Evolutionary conservation across 306 rosid genomes (phyloP).

Genomic region (Comarum palustre): DNA sequence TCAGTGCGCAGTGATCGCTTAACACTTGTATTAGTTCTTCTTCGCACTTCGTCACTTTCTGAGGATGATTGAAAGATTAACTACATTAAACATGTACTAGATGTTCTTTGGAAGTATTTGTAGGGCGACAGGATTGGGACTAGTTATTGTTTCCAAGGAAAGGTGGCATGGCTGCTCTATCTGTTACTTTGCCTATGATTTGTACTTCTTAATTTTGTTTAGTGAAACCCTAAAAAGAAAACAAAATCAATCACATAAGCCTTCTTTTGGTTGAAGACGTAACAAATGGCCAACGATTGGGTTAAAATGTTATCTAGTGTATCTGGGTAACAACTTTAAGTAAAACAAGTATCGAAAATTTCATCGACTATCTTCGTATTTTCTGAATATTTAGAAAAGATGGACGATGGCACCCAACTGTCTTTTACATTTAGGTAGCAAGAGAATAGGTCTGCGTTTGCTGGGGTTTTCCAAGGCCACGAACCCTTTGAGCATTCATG

Average conservation of each 20-base stretch:
- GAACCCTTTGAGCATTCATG: too few relatives aligned
- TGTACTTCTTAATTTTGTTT: not conserved
- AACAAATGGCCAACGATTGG: not conserved
- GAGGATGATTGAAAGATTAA: constrained; percentile 6
- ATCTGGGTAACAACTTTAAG: too few relatives aligned
- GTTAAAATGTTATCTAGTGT: too few relatives aligned
- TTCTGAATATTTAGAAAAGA: too few relatives aligned
- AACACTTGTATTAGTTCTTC: not conserved
- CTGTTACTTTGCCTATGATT: not conserved
- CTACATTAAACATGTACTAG: constrained; percentile 1
- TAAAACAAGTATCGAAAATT: too few relatives aligned
- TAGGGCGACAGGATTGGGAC: constrained; percentile 21
- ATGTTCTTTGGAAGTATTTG: constrained; percentile 16
- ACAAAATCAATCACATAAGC: not conserved
- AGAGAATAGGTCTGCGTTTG: too few relatives aligned
- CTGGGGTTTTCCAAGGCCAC: too few relatives aligned
- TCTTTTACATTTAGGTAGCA: too few relatives aligned
- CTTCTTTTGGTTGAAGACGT: not conserved
- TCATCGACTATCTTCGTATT: too few relatives aligned
- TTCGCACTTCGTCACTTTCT: constrained; percentile 27
- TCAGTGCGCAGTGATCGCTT: not conserved
- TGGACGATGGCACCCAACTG: too few relatives aligned
- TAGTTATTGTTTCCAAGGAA: constrained; percentile 19
- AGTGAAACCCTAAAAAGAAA: not conserved
- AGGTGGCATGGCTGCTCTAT: not conserved